Evolutionary conservation across 2,329 filamentous ascomycete species (phyloP).

Genomic region (Nemania bipapillata): DNA sequence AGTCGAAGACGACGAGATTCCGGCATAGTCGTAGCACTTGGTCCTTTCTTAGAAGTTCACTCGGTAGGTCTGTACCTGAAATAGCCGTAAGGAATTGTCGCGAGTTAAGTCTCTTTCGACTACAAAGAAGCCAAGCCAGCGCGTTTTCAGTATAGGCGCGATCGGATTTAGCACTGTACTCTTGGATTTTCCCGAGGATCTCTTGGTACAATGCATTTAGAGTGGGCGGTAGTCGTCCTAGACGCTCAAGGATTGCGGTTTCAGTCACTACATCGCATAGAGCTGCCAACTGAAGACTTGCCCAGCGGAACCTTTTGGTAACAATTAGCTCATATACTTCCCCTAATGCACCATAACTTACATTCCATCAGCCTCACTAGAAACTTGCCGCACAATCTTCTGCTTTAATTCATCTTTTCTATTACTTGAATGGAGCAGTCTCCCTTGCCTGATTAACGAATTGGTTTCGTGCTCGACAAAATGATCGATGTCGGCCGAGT

Average conservation of each 20-base stretch:
- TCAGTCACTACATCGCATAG: not conserved
- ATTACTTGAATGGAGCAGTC: not conserved
- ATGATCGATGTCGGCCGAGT: not conserved
- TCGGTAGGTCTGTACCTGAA: not conserved
- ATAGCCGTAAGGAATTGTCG: conserved; percentile 4
- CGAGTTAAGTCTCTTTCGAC: not conserved
- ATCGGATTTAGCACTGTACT: not conserved
- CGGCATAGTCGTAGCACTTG: conserved; percentile 12
- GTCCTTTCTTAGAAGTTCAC: not conserved
- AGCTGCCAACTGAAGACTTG: conserved; percentile 16
- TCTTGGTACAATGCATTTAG: conserved; percentile 12
- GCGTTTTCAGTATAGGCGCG: conserved; percentile 11
- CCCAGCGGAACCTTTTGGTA: conserved; percentile 15
- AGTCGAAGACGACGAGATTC: conserved; percentile 9
- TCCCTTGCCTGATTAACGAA: not conserved
- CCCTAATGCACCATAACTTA: not conserved
- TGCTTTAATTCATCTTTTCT: not conserved
- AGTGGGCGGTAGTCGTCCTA: conserved; percentile 1
- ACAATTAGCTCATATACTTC: conserved; percentile 8
- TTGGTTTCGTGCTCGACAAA: conserved; percentile 10
- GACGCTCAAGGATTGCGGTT: not conserved
- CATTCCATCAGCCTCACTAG: not conserved
- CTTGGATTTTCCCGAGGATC: conserved; percentile 11
- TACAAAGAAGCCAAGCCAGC: conserved; percentile 21
- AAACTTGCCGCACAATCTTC: conserved; percentile 1